phyloP scores from a whole-genome alignment of 441 rosid species.

The Raphanus hybrid region DNA sequence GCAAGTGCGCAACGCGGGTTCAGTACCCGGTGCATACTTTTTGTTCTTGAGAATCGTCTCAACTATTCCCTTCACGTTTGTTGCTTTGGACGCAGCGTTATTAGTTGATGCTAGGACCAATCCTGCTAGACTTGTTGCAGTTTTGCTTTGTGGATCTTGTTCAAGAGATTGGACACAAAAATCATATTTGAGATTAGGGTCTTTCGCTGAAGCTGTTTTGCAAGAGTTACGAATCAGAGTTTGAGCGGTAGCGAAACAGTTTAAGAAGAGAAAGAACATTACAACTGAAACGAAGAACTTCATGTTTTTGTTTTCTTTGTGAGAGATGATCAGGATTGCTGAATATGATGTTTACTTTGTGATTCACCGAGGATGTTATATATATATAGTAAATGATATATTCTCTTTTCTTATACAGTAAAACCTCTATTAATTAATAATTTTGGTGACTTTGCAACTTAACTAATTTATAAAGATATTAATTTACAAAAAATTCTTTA shows the following conservation, averaged over 20 bases:
- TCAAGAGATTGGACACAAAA: conserved; percentile 9
- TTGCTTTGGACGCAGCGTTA: neutral
- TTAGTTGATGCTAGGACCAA: neutral
- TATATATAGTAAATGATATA: neutral
- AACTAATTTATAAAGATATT: too few relatives aligned
- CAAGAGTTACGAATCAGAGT: neutral
- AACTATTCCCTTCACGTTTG: neutral
- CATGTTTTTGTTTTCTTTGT: neutral
- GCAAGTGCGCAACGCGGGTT: conserved; percentile 42
- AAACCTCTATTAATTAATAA: too few relatives aligned
- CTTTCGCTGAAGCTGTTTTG: neutral
- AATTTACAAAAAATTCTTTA: too few relatives aligned
- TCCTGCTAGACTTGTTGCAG: neutral
- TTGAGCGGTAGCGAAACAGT: neutral
- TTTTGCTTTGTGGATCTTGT: neutral
- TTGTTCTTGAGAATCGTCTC: conserved; percentile 24
- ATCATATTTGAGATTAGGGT: neutral
- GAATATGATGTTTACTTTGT: neutral
- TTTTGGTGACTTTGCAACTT: too few relatives aligned
- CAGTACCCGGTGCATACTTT: neutral
- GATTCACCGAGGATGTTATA: neutral
- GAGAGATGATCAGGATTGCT: neutral
- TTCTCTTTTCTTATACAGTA: neutral
- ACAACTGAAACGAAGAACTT: neutral
- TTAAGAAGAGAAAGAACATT: neutral